Percentiles rank a stretch among this genome's conserved stretches.
Conservation (phyloP, 306 rosid genomes). For the Quercus engelmannii region DNA sequence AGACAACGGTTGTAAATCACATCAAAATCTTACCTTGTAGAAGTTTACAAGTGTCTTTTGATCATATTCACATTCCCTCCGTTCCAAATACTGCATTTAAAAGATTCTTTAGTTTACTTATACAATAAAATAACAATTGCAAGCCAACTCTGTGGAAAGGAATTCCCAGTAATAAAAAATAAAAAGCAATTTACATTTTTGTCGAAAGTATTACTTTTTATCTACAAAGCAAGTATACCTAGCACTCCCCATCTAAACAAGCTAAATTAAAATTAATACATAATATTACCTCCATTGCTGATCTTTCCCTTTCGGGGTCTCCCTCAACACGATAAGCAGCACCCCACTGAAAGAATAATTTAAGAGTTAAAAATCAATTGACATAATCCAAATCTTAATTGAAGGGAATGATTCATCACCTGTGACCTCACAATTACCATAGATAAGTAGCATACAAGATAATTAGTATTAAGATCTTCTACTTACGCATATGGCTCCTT, state of each 20-base stretch:
- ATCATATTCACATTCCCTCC: conserved; percentile 78
- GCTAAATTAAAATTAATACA: background rate
- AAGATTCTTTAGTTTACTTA: background rate
- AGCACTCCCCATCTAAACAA: background rate
- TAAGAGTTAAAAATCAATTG: conserved; percentile 8
- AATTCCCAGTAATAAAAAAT: background rate
- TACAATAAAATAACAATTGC: background rate
- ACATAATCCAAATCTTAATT: background rate
- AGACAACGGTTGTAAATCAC: background rate
- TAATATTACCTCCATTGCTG: conserved; percentile 73
- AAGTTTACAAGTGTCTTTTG: conserved; percentile 46
- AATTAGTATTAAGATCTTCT: background rate
- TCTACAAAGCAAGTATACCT: too few relatives aligned
- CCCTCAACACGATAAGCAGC: conserved; percentile 78
- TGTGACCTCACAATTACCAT: background rate
- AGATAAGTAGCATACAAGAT: background rate
- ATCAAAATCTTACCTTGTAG: conserved; percentile 48
- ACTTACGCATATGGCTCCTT: conserved; percentile 83
- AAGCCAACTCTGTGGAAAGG: background rate
- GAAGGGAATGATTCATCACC: background rate
- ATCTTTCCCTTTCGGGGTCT: conserved; percentile 73
- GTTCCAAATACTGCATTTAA: conserved; percentile 73
- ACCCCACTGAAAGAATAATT: conserved; percentile 70
- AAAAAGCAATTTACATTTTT: too few relatives aligned
- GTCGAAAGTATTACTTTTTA: background rate